Base-by-base conservation (phyloP, 352 stramenopile species). In the Pythium aristosporum region DNA sequence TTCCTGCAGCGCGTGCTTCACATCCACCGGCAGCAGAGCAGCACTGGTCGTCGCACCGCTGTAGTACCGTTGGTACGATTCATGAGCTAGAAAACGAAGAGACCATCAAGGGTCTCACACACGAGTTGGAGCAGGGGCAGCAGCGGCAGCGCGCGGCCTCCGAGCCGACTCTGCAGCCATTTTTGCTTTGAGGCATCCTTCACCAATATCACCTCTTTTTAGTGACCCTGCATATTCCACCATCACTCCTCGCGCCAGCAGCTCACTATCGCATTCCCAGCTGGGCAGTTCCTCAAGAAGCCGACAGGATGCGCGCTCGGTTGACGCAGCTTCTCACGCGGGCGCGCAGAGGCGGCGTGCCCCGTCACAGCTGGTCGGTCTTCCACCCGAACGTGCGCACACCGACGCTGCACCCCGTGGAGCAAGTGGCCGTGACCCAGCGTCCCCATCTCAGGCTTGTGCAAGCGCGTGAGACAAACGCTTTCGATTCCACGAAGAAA, bases 1-100 rank as follows among this genome's bases (percentile, higher is more conserved):
- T 69, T 87, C 55, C 32, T 85, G 32, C 58, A 74, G 49, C 76
- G 77, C 58, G 67, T 85, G 51, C 69, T 65, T 48, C 61, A 47
- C 13, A 73, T 80, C 53, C 53, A 39, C 37, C 37, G 25, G 12
- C 53, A 59, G 55, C 63, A 65, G 28, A 20, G 50, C 30, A 65
- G 41, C 20, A 21, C 28, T 13, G 34, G 34, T 15, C 37, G 42
- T 15, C 37, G 30, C 36, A 25, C 16, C 74, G 74, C 3, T 72
- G 74, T 21, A 74, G 76, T 51, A 89, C 80, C 2, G 60, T 81
- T 23, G 76, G 73, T 39, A 80, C 80, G 11, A 72, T 80, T 41
- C 80, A 88, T 50, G 73, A 76, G 51, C 50, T 85, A 23, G 80
- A 89, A 65, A 87, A 82, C 61, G 59, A 77, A 41, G 78, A 87